Evolutionary conservation across 2,329 filamentous ascomycete species (phyloP), one percentile per base, ranked within the genome.

Genomic region (Lasiodiplodia sp.): DNA sequence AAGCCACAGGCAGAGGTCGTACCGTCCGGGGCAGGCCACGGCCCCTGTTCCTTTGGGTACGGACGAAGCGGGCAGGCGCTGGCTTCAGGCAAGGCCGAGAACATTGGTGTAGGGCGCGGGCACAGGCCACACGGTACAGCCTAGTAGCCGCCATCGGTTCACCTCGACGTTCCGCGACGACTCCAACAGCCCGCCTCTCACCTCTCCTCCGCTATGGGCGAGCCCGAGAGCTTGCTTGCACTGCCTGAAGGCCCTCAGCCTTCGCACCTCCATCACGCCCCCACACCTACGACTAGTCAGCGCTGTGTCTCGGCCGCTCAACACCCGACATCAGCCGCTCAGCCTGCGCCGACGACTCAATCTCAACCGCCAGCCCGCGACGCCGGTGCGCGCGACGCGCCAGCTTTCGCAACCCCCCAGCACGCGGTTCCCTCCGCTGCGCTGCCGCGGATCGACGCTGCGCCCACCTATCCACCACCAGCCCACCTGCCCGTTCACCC

Each of bases 401-500:
- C 52, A n/a, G 56, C 44, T 25, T 21, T 62, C 66, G 25, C 23
- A 34, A 34, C 11, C 68, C 18, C n/a, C n/a, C 55, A 55, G 21
- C 51, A 53, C 52, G 47, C 68, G 51, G 7, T 37, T 8, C 60
- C 49, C n/a, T 51, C 56, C 52, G 69, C 69, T 28, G 62, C 60
- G 14, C 49, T 65, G 44, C 58, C 67, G 37, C 65, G 38, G 21
- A 58, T 49, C 65, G 44, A 67, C 16, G 31, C 55, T 57, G 40
- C 60, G 37, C 28, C 40, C 23, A 47, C 56, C 49, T 63, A 52
- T 47, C 31, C 65, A 10, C 74, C 28, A 69, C 28, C 28, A 28
- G 71, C 69, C 71, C 73, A 66, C 71, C 47, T 64, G 47, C 74
- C 69, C 70, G 68, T 37, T 69, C 23, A 31, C 40, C 75, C 74